Conservation (phyloP, 805 yeast species). For the Kuraishia capsulata region DNA sequence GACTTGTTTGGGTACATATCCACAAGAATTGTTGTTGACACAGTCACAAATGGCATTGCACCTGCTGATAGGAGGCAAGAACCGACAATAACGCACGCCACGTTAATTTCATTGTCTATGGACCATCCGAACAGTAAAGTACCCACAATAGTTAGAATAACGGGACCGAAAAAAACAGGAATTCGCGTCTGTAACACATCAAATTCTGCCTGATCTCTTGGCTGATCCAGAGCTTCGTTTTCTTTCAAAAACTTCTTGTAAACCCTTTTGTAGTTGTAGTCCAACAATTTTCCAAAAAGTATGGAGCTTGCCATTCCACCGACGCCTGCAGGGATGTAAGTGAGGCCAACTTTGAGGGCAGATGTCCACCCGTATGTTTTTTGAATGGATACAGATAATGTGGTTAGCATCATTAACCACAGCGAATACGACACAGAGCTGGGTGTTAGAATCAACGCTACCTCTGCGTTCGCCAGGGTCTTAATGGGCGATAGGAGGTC, state of each 20-base stretch:
- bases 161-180: conserved; percentile 33
- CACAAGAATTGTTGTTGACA: conserved; percentile 59
- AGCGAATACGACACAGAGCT: conserved; percentile 55
- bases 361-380: conserved; percentile 35
- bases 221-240: neutral
- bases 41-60: conserved; percentile 48
- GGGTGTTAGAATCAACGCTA: conserved; percentile 42
- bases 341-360: conserved; percentile 54
- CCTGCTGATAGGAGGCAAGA: conserved; percentile 49
- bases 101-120: conserved; percentile 32
- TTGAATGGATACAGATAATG: conserved; percentile 48
- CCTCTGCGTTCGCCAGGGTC: conserved; percentile 33
- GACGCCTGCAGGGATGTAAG: conserved; percentile 68
- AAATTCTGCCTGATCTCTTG: conserved; percentile 23
- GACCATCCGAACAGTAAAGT: conserved; percentile 69
- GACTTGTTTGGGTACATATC: conserved; percentile 65
- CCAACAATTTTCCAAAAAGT: conserved; percentile 45
- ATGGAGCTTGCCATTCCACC: conserved; percentile 58
- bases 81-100: conserved; percentile 49
- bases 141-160: conserved; percentile 25
- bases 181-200: conserved; percentile 50
- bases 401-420: conserved; percentile 65
- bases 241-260: neutral
- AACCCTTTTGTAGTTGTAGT: conserved; percentile 30
- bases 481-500: conserved; percentile 29